Percentiles rank a stretch among this genome's conserved stretches.
Conservation (phyloP, 73 alveolate species). For the Blepharisma stoltei region DNA sequence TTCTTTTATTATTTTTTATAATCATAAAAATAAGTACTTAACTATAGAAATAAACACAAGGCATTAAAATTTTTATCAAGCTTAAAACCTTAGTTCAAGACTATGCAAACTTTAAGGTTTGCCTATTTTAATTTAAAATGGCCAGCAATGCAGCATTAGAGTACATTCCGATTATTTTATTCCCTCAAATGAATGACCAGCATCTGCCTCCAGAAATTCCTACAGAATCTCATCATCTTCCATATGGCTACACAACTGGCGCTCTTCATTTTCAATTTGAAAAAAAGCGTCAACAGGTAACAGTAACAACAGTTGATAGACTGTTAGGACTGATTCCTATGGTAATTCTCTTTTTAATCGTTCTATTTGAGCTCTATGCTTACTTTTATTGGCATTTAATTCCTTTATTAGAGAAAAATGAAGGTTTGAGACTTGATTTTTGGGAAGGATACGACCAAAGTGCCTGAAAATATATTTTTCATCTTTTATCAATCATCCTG, state of each 20-base stretch:
- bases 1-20: no score
- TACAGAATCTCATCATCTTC: constrained; percentile 8
- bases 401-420: constrained; percentile 7
- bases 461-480: background rate
- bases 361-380: background rate
- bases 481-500: background rate
- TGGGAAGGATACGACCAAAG: background rate
- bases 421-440: background rate
- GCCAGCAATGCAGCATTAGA: no score
- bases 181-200: no score
- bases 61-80: no score
- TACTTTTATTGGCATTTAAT: constrained; percentile 10
- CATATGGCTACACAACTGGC: constrained; percentile 13
- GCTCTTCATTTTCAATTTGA: constrained; percentile 15
- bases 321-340: background rate
- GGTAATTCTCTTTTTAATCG: background rate
- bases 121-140: no score
- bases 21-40: no score
- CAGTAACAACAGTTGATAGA: background rate
- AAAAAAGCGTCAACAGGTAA: background rate
- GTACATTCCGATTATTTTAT: no score
- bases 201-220: constrained; percentile 13
- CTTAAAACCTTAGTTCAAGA: no score
- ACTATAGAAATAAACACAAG: no score
- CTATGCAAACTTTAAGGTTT: no score